Base-by-base conservation (phyloP, 106 monocot species). In the Posidonia australis region DNA sequence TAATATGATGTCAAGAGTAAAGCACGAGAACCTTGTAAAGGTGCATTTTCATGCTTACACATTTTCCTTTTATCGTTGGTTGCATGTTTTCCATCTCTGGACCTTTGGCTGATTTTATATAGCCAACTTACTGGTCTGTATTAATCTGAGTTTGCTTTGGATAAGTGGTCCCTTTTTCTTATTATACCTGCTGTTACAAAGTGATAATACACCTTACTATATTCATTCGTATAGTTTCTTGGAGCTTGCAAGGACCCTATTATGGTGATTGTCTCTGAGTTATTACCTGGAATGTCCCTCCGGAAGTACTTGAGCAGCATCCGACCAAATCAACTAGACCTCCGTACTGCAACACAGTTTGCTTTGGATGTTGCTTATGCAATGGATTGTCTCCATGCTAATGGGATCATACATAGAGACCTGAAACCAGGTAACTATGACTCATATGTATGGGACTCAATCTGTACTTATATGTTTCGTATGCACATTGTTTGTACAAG, bases 351-450 rank as follows among this genome's bases (percentile, higher is more conserved):
- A 67, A 71, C 78, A 55, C 78, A 58, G 60, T 98, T 80, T 78
- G 90, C 96, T 70, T 77, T 98, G 60, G 84, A 98, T 59, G 90
- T 98, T 74, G 84, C 96, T 48, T 78, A 70, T 56, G 96, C 96
- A 28, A 87, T 98, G 96, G 87, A 98, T 29, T 98, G 90, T 24
- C 67, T 98, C 16, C 96, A 98, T 77, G 96, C 84, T 32, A 90
- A 90, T 73, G 90, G 96, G 48, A 87, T 98, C n/a, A 98, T 98
- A 59, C 96, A 98, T 64, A 77, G 96, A 72, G 96, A 98, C 65
- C 62, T 98, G 32, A 98, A 98, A 81, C 96, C 96, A 70, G 87
- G 94, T 94, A 89, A 44, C 7, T 19, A 45, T 56, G 17, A 36
- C 7, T 36, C 52, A 31, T 17, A 21, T 58, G 27, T 27, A n/a